Evolutionary conservation across 352 stramenopile species (phyloP), one percentile per base, ranked within the genome.

Genomic region (Phytophthora nicotianae): DNA sequence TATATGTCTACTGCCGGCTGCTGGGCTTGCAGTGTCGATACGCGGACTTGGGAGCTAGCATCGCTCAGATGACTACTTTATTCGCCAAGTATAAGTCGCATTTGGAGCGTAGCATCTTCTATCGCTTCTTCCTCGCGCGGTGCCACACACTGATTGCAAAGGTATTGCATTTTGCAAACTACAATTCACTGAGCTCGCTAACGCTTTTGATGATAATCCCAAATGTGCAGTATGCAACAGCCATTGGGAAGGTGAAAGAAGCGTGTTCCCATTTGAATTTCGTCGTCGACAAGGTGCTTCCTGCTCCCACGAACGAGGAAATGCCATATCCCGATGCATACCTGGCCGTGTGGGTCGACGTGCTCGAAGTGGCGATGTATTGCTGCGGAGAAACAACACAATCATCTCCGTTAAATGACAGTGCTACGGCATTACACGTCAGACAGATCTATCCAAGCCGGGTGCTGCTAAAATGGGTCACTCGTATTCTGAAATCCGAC

Each of bases 61-160:
- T 93, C 20, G 61, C 63, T 7, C 77, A 93, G 48, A 79, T 89
- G 59, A 58, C 79, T 17, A 74, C 79, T n/a, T 61, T 93, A 27
- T 90, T 89, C 21, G 62, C 35, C 10, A 68, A 38, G 0, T 75
- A 88, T 66, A 86, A 84, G 59, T 49, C 42, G 16, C 45, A 78
- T 17, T 56, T 93, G 8, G 67, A 82, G 42, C 49, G 65, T 17
- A 88, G 79, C 2, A 56, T 74, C 10, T 66, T 89, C 33, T 82
- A 81, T 40, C 60, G 56, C 11, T 81, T 80, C 46, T 88, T 85
- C 49, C 58, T 88, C 13, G 80, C 70, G 7, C 71, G 75, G 29
- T 86, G 78, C 32, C 81, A 91, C 51, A 58, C 74, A 5, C 49
- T 90, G 26, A 83, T 90, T 43, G 82, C 81, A n/a, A 86, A 89